Percentiles rank a stretch among this genome's conserved stretches.
Evolutionary conservation across 192 early-diverging fungal species (phyloP).

Genomic region (Linnemannia schmuckeri): DNA sequence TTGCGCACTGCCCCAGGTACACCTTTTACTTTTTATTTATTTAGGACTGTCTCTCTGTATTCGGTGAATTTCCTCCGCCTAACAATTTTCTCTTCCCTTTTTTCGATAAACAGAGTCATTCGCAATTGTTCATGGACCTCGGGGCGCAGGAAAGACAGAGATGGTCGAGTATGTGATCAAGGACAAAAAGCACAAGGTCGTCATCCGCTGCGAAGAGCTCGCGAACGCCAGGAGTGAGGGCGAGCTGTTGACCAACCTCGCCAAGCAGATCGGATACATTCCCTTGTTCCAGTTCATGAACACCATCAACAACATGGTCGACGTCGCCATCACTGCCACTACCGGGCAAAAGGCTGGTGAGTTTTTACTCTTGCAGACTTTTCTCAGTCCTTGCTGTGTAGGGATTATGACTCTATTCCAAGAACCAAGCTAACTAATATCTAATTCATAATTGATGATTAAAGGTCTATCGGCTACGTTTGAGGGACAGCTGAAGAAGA

Average conservation of each 20-base stretch:
- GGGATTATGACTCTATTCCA: too few species aligned
- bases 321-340: slow-evolving; percentile 86
- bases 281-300: slow-evolving; percentile 89
- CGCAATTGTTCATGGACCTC: slow-evolving; percentile 87
- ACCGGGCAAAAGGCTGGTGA: slow-evolving; percentile 88
- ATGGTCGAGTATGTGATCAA: slow-evolving; percentile 80
- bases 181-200: slow-evolving; percentile 78
- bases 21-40: background rate
- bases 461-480: slow-evolving; percentile 81
- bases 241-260: slow-evolving; percentile 80
- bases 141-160: slow-evolving; percentile 84
- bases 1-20: slow-evolving; percentile 67
- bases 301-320: slow-evolving; percentile 80
- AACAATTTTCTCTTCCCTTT: background rate
- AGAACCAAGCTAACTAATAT: background rate
- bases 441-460: background rate
- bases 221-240: slow-evolving; percentile 78
- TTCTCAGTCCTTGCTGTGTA: background rate
- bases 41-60: background rate
- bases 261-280: slow-evolving; percentile 90
- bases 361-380: background rate
- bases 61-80: background rate
- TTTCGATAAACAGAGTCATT: slow-evolving; percentile 73
- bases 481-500: slow-evolving; percentile 84
- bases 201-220: slow-evolving; percentile 86